Conservation (phyloP, 2,329 filamentous ascomycete species). For the Paraphaeosphaeria sporulosa region DNA sequence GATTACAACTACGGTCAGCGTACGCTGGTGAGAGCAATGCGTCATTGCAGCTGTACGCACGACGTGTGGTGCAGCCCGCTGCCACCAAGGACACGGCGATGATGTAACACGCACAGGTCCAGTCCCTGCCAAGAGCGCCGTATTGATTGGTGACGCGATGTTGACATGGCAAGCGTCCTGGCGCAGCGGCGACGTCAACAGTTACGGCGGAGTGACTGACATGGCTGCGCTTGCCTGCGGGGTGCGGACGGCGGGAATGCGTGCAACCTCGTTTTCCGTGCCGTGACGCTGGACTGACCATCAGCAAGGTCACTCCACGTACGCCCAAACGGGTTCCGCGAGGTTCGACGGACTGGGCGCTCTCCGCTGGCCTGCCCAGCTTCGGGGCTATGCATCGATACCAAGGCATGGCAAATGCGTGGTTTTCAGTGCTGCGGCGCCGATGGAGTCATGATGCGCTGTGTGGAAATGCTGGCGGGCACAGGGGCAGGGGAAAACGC, state of each 20-base stretch:
- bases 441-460: neutral
- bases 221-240: no score
- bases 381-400: conserved; percentile 9
- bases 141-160: conserved; percentile 6
- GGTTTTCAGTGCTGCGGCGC: conserved; percentile 2
- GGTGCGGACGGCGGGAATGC: conserved; percentile 1
- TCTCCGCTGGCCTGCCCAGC: conserved; percentile 5
- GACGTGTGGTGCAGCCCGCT: no score
- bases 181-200: conserved; percentile 3
- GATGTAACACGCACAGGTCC: neutral
- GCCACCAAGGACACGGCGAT: neutral
- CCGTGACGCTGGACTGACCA: conserved; percentile 2
- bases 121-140: conserved; percentile 14
- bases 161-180: conserved; percentile 4
- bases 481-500: neutral
- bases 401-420: conserved; percentile 13
- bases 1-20: no score
- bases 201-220: neutral
- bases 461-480: neutral
- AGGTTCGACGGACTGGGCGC: neutral
- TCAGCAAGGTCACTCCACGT: neutral
- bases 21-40: neutral
- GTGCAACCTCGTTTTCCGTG: no score
- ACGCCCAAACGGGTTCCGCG: neutral
- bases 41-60: neutral